These are phyloP conservation scores for Boletus insuetus DNA, from an alignment of 768 basidiomycete species.

Conservation along the genomic window DNA sequence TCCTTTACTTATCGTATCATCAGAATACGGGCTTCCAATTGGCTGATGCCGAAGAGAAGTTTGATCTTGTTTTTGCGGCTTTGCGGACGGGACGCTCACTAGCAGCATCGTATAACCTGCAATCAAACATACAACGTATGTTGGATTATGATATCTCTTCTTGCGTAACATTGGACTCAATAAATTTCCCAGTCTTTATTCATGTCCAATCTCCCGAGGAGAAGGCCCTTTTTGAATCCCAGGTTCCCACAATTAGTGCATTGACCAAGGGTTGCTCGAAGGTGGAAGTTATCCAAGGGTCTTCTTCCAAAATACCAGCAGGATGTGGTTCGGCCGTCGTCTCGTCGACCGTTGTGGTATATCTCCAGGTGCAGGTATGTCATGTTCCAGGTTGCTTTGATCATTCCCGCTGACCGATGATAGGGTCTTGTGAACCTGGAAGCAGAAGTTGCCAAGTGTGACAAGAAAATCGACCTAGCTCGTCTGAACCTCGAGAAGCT, in stretches of 20 bases:
- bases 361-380: constrained; percentile 83
- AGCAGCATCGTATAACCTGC: constrained; percentile 83
- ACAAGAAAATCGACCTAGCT: constrained; percentile 83
- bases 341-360: constrained; percentile 67
- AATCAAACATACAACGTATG: constrained; percentile 56
- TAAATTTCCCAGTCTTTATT: constrained; percentile 55
- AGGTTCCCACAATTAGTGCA: constrained; percentile 70
- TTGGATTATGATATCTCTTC: neutral
- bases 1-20: neutral
- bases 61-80: constrained; percentile 80
- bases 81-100: constrained; percentile 52
- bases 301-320: constrained; percentile 62
- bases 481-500: constrained; percentile 74
- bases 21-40: constrained; percentile 66
- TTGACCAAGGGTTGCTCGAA: constrained; percentile 88
- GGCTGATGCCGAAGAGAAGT: constrained; percentile 74
- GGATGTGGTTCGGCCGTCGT: constrained; percentile 84
- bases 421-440: constrained; percentile 91
- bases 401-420: neutral
- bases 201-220: constrained; percentile 64
- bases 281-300: constrained; percentile 60
- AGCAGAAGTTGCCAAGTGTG: constrained; percentile 81
- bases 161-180: neutral
- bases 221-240: constrained; percentile 64
- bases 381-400: neutral